Evolutionary conservation across 2,329 filamentous ascomycete genomes (phyloP).

Genomic region (Ceratocystis destructans): DNA sequence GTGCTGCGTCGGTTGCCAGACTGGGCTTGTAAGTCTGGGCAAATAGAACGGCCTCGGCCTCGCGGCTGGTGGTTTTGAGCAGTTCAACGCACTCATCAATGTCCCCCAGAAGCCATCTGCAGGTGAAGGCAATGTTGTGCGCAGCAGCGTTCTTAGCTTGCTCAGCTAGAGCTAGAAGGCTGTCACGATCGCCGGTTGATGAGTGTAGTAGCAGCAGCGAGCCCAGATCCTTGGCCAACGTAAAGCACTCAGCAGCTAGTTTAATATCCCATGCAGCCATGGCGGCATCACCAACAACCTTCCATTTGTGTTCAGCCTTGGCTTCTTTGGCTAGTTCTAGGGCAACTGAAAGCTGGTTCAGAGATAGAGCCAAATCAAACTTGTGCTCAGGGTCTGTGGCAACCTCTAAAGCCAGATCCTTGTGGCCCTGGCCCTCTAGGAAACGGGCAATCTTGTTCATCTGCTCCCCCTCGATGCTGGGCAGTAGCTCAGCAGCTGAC

Average conservation of each 20-base stretch:
- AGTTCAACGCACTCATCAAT: slow-evolving; percentile 68
- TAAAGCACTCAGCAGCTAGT: slow-evolving; percentile 86
- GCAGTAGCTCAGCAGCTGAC: slow-evolving; percentile 69
- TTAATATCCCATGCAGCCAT: slow-evolving; percentile 73
- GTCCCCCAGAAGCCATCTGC: slow-evolving; percentile 76
- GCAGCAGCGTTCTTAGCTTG: slow-evolving; percentile 64
- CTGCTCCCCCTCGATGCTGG: slow-evolving; percentile 76
- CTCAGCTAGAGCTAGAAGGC: slow-evolving; percentile 55
- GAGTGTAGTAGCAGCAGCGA: slow-evolving; percentile 80
- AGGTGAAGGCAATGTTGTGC: slow-evolving; percentile 88
- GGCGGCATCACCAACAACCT: slow-evolving; percentile 86
- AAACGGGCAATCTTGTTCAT: slow-evolving; percentile 98
- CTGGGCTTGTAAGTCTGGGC: slow-evolving; percentile 92
- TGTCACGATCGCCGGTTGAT: slow-evolving; percentile 64
- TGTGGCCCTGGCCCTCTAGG: slow-evolving; percentile 91
- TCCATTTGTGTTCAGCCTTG: slow-evolving; percentile 95
- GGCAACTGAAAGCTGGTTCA: slow-evolving; percentile 75
- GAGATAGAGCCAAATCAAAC: slow-evolving; percentile 75
- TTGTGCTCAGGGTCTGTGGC: slow-evolving; percentile 93
- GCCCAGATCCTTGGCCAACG: slow-evolving; percentile 76
- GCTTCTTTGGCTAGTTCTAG: slow-evolving; percentile 70
- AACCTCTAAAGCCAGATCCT: slow-evolving; percentile 86
- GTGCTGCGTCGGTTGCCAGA: slow-evolving; percentile 50
- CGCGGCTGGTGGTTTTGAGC: slow-evolving; percentile 61
- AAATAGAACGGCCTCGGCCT: slow-evolving; percentile 80